Percentiles rank a stretch among this genome's conserved stretches.
Evolutionary conservation across 768 basidiomycete genomes (phyloP).

Genomic region (Dacryopinax primogenitus): DNA sequence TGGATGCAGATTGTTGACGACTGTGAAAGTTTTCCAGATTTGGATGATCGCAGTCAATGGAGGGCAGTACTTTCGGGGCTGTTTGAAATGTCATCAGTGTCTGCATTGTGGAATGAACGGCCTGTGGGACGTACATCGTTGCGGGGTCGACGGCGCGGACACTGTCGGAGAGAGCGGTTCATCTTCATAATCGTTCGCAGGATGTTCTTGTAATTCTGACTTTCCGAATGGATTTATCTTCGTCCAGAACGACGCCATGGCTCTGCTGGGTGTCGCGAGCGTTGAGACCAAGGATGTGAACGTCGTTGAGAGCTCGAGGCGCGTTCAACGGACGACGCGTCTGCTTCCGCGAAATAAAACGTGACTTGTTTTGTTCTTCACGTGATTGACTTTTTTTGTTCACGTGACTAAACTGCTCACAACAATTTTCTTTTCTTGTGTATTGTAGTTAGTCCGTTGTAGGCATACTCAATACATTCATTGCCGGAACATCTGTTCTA

Average conservation of each 20-base stretch:
- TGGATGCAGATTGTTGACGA: neutral
- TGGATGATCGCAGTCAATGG: neutral
- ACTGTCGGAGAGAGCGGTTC: neutral
- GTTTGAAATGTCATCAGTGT: neutral
- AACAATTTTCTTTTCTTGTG: no score
- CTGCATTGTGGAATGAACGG: neutral
- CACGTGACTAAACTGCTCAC: no score
- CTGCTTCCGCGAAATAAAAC: conserved; percentile 7
- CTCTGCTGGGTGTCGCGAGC: neutral
- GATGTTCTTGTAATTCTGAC: neutral
- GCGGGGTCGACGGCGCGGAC: neutral
- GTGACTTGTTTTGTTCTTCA: neutral
- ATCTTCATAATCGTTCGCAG: neutral
- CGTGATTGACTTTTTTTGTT: conserved; percentile 1
- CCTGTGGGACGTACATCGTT: neutral
- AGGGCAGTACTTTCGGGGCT: neutral
- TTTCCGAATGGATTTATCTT: neutral
- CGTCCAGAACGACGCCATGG: neutral
- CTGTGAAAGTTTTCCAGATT: neutral
- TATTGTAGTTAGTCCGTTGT: no score
- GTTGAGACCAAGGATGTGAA: neutral
- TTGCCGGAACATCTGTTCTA: no score
- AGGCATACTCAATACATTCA: no score
- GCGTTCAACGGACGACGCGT: neutral
- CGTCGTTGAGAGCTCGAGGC: neutral